Evolutionary conservation across 331 rosid genomes (phyloP), one percentile per base, ranked within the genome.

Genomic region (Malus hybrid): DNA sequence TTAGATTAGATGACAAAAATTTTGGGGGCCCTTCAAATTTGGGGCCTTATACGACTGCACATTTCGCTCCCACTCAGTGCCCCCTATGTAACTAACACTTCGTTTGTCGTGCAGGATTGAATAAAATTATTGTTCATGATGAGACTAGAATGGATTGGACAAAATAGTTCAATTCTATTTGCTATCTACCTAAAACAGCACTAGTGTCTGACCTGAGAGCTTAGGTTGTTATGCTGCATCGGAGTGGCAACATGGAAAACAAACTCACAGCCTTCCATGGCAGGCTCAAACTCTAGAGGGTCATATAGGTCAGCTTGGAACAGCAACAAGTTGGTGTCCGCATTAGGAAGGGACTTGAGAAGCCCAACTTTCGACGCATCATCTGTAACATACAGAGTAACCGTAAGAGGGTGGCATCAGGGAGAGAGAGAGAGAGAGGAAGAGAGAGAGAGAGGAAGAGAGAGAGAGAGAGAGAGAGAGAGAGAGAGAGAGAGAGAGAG

Each of bases 201-300:
- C 15, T 2, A 50, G 19, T 22, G 50, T 4, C 32, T 50, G 61
- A 85, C 90, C 88, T 80, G 80, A 46, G 83, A 79, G 78, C 74
- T 57, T 34, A 67, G 79, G 18, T 13, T 1, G 73, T 70, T 48
- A 31, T 79, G 88, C 28, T 6, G 59, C 15, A 33, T 0, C 0
- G 90, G 88, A 70, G 90, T 88, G 22, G 88, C 90, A 31, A 87
- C 75, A n/a, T 82, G 93, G 44, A 88, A 84, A 34, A 86, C 92
- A 64, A 77, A 80, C 5, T 88, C 70, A 48, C 90, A 88, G 0
- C 84, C 88, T 57, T 78, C 13, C 63, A 82, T 83, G 22, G 87
- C 86, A 1, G 39, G 54, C 2, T 62, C 78, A 24, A 87, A 87
- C 0, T 56, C 80, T 36, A 1, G 1, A 18, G 87, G 81, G 28